phyloP scores from a whole-genome alignment of 2,329 filamentous ascomycete species.

The Coniosporium tulheliwenetii region DNA sequence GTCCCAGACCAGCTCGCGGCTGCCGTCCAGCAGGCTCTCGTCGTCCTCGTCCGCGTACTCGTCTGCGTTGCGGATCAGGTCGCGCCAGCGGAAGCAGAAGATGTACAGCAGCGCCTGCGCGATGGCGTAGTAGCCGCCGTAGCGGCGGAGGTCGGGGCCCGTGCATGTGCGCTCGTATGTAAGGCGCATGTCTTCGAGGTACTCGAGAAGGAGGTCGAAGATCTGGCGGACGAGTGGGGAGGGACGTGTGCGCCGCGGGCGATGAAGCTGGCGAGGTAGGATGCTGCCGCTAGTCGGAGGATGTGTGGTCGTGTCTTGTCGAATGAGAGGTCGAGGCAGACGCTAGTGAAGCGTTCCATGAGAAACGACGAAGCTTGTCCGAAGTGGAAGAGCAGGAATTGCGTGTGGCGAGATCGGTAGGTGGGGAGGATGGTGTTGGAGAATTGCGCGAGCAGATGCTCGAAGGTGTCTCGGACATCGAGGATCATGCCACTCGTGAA shows the following conservation, averaged over 20 bases:
- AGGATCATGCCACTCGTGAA: conserved; percentile 55
- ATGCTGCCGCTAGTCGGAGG: conserved; percentile 68
- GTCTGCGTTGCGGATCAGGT: conserved; percentile 48
- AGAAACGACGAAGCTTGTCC: conserved; percentile 66
- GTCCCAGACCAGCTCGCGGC: conserved; percentile 65
- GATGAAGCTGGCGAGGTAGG: conserved; percentile 89
- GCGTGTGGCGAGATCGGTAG: conserved; percentile 80
- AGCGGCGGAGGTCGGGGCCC: conserved; percentile 73
- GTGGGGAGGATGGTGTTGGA: conserved; percentile 77
- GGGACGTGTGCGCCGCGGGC: conserved; percentile 75
- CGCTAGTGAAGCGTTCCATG: conserved; percentile 68
- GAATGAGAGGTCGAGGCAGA: conserved; percentile 57
- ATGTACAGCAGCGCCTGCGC: conserved; percentile 87
- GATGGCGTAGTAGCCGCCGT: conserved; percentile 72
- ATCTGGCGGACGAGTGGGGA: conserved; percentile 63
- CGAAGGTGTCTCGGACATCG: conserved; percentile 56
- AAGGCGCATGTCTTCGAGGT: conserved; percentile 58
- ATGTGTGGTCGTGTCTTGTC: conserved; percentile 55
- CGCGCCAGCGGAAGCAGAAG: conserved; percentile 96
- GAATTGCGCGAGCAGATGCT: conserved; percentile 73
- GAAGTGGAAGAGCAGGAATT: conserved; percentile 94
- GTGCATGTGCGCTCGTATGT: conserved; percentile 59
- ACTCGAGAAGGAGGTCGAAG: conserved; percentile 61
- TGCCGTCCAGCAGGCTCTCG: conserved; percentile 14
- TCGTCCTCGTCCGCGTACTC: conserved; percentile 38